Conservation (phyloP, 306 rosid species). For the Cyclanthera cordifolia region DNA sequence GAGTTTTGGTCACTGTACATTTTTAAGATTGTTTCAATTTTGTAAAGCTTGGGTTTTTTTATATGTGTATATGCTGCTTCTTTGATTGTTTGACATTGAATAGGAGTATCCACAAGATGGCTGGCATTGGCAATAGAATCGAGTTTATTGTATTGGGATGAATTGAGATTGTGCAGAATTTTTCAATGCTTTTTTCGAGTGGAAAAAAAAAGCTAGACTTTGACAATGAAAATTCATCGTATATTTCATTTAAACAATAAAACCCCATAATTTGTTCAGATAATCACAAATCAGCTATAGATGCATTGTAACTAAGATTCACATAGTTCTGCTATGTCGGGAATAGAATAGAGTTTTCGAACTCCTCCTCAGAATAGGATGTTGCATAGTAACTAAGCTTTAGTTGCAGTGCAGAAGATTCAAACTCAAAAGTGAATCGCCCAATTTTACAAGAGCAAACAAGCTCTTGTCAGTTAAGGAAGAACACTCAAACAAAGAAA, state of each 20-base stretch:
- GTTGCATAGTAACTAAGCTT: too few relatives aligned
- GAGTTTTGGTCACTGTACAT: neutral
- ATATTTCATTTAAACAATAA: too few relatives aligned
- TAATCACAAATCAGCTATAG: too few relatives aligned
- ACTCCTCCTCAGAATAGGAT: constrained; percentile 44
- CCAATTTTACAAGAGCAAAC: constrained; percentile 44
- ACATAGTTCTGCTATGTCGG: too few relatives aligned
- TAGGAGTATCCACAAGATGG: neutral
- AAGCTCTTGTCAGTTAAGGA: constrained; percentile 53
- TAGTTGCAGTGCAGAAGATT: constrained; percentile 64
- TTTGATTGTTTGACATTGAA: neutral
- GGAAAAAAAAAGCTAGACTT: neutral
- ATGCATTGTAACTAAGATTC: too few relatives aligned
- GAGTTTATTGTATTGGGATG: neutral
- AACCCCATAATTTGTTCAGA: too few relatives aligned
- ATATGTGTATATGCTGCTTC: neutral
- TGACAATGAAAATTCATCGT: too few relatives aligned
- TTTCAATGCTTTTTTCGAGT: neutral
- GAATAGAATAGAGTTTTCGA: neutral
- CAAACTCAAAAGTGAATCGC: constrained; percentile 55
- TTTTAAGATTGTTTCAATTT: neutral
- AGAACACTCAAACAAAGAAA: constrained; percentile 58
- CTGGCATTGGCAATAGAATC: neutral
- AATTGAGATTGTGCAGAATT: neutral
- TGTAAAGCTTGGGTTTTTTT: neutral